These are phyloP conservation scores for Truncatella angustata DNA, from an alignment of 2,329 filamentous ascomycete genomes.

Conservation along the genomic window DNA sequence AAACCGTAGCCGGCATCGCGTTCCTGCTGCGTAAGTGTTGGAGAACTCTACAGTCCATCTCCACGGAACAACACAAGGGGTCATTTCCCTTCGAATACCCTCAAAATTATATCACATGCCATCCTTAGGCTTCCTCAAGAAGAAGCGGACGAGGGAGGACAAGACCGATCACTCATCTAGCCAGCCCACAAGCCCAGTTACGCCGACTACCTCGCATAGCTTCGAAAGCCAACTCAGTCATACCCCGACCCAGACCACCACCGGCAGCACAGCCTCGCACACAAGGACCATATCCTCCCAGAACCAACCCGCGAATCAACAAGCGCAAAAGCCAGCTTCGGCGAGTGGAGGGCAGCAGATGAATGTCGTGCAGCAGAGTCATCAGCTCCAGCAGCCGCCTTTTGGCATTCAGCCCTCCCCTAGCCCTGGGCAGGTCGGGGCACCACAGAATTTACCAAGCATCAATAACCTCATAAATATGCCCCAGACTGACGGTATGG, in stretches of 20 bases:
- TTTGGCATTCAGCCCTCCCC: constrained; percentile 42
- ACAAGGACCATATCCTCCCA: constrained; percentile 12
- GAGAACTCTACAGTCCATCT: background rate
- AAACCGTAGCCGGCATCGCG: too few relatives aligned
- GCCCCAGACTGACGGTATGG: constrained; percentile 43
- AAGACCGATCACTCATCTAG: constrained; percentile 67
- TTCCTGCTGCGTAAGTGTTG: too few relatives aligned
- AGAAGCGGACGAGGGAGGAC: constrained; percentile 96
- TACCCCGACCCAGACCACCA: constrained; percentile 25
- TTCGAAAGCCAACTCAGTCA: constrained; percentile 44
- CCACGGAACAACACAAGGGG: constrained; percentile 13
- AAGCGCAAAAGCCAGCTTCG: constrained; percentile 23
- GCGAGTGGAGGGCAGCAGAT: constrained; percentile 30
- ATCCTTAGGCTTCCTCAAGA: constrained; percentile 94
- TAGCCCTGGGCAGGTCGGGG: constrained; percentile 25
- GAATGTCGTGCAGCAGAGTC: constrained; percentile 28
- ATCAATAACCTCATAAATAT: constrained; percentile 83
- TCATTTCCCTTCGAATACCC: constrained; percentile 24
- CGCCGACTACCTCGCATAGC: constrained; percentile 53
- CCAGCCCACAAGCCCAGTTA: constrained; percentile 63
- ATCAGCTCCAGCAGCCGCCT: constrained; percentile 31
- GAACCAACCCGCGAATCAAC: constrained; percentile 16
- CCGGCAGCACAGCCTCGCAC: constrained; percentile 18
- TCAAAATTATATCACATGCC: constrained; percentile 65
- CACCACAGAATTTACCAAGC: constrained; percentile 68